Conservation (phyloP, 768 basidiomycete genomes). For the Hypholoma fasciculare region DNA sequence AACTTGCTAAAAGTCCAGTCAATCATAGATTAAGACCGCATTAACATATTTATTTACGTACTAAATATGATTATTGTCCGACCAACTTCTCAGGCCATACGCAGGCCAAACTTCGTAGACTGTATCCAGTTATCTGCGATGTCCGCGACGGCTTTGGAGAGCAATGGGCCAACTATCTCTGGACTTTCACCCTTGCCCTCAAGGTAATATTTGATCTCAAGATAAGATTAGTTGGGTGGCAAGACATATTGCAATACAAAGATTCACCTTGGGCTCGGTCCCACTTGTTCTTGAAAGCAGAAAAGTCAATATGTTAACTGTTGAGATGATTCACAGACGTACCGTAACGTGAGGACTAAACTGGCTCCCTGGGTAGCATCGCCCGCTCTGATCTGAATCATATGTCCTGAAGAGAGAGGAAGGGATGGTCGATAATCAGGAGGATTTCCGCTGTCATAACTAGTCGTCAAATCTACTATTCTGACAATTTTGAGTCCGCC, state of each 20-base stretch:
- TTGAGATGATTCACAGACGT: conserved; percentile 11
- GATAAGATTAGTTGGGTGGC: neutral
- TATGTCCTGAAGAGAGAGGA: conserved; percentile 77
- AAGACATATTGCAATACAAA: neutral
- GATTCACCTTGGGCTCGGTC: conserved; percentile 81
- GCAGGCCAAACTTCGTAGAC: conserved; percentile 41
- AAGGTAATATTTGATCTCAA: conserved; percentile 86
- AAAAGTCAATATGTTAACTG: neutral
- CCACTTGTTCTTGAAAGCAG: conserved; percentile 67
- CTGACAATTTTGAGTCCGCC: conserved; percentile 60
- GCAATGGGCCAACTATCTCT: conserved; percentile 42
- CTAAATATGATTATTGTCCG: neutral
- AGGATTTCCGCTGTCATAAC: conserved; percentile 77
- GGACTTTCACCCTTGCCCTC: conserved; percentile 70
- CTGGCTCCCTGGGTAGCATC: conserved; percentile 38
- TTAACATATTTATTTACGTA: neutral
- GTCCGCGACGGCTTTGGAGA: conserved; percentile 60
- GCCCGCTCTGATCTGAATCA: conserved; percentile 77
- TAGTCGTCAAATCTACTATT: conserved; percentile 74
- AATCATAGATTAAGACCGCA: neutral
- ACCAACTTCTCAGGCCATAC: conserved; percentile 10
- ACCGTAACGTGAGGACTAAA: conserved; percentile 75
- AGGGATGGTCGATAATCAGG: conserved; percentile 60
- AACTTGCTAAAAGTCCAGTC: conserved; percentile 18
- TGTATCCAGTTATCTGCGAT: conserved; percentile 71